A percentile compares a stretch with the other conserved stretches of the same genome.
These are phyloP conservation scores for Chlamydomonas eustigma DNA, from an alignment of 139 green algal species.

Conservation along the genomic window DNA sequence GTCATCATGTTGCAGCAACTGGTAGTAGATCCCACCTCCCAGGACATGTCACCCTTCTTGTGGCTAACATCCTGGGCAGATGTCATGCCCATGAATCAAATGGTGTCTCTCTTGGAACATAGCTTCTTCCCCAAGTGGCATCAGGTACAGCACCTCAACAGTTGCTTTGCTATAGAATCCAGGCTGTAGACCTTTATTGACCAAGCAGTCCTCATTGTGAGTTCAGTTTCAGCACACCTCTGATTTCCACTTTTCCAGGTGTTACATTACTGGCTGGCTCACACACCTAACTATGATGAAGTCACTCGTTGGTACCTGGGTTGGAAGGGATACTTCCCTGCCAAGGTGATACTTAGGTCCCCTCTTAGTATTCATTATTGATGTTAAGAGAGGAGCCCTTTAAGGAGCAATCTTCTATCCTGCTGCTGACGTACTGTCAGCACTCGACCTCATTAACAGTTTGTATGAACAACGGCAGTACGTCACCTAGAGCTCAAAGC, in stretches of 20 bases:
- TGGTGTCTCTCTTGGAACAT: conserved; percentile 63
- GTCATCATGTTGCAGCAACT: conserved; percentile 31
- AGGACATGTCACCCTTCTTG: conserved; percentile 76
- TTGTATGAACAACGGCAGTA: no score
- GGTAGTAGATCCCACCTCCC: conserved; percentile 73
- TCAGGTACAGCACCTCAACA: conserved; percentile 11
- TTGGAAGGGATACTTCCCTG: conserved; percentile 72
- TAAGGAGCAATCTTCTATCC: no score
- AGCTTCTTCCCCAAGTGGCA: conserved; percentile 85
- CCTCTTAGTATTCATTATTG: no score
- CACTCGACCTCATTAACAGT: no score
- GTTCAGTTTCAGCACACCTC: background rate
- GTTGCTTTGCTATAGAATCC: background rate
- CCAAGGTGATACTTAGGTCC: conserved; percentile 47
- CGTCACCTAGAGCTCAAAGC: no score
- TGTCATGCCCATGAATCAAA: conserved; percentile 48
- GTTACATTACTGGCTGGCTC: conserved; percentile 80
- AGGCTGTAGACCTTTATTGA: background rate
- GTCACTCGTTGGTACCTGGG: conserved; percentile 89
- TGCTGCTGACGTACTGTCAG: no score
- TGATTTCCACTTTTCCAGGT: conserved; percentile 25
- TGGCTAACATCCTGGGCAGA: conserved; percentile 80
- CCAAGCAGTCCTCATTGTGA: no score
- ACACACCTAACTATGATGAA: conserved; percentile 80
- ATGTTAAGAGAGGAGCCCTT: no score